These are phyloP conservation scores for Nematodospora anomalae DNA, from an alignment of 1,139 yeast genomes.

Conservation along the genomic window DNA sequence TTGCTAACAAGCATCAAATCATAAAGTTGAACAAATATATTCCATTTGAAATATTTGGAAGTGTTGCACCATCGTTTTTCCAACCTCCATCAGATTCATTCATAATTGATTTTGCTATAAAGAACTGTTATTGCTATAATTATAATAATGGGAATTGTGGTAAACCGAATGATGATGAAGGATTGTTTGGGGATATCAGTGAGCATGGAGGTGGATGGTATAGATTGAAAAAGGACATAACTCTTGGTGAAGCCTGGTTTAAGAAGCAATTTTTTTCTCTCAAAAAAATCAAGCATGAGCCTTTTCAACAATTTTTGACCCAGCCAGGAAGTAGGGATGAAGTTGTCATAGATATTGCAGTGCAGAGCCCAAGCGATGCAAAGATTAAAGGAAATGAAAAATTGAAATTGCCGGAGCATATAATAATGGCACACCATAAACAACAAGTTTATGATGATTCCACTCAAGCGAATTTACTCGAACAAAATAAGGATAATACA, in stretches of 20 bases:
- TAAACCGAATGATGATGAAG: slow-evolving; percentile 26
- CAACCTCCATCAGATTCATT: slow-evolving; percentile 41
- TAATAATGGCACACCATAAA: slow-evolving; percentile 31
- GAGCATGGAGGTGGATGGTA: slow-evolving; percentile 35
- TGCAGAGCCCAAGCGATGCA: slow-evolving; percentile 30
- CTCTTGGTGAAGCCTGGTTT: slow-evolving; percentile 35
- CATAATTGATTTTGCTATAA: slow-evolving; percentile 37
- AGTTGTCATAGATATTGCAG: slow-evolving; percentile 42
- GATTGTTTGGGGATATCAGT: slow-evolving; percentile 32
- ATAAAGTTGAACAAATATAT: slow-evolving; percentile 30
- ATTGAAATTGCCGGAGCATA: slow-evolving; percentile 27
- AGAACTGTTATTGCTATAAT: slow-evolving; percentile 30
- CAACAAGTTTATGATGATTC: slow-evolving; percentile 29
- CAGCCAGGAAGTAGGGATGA: slow-evolving; percentile 14
- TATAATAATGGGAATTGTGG: slow-evolving; percentile 32
- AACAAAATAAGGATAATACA: slow-evolving; percentile 12
- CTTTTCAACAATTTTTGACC: slow-evolving; percentile 8
- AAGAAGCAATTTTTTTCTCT: slow-evolving; percentile 32
- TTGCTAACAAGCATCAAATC: slow-evolving; percentile 35
- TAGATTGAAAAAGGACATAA: slow-evolving; percentile 39
- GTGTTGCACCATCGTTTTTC: slow-evolving; percentile 36
- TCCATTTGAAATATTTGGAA: slow-evolving; percentile 24
- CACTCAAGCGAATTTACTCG: slow-evolving; percentile 24
- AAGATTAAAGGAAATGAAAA: slow-evolving; percentile 35
- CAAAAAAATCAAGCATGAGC: slow-evolving; percentile 26